A percentile compares a stretch with the other conserved stretches of the same genome.
phyloP scores from a whole-genome alignment of 1,284 basidiomycete species.

The Leccinum fallax region DNA sequence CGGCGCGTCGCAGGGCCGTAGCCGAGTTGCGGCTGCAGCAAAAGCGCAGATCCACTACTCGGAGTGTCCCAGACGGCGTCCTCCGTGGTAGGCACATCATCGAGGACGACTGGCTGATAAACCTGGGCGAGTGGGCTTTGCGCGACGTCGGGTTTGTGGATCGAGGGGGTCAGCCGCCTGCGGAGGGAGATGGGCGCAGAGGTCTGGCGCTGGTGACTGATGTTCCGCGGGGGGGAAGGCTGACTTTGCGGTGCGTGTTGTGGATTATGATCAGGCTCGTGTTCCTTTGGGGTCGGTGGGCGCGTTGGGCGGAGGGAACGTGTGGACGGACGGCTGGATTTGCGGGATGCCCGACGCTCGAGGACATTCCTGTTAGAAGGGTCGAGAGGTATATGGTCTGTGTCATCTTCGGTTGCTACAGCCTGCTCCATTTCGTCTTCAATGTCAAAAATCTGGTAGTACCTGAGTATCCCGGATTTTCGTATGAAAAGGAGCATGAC shows the following conservation, averaged over 20 bases:
- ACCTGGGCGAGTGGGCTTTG: slow-evolving; percentile 69
- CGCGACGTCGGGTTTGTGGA: slow-evolving; percentile 45
- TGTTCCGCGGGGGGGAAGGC: slow-evolving; percentile 14
- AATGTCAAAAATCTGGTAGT: slow-evolving; percentile 75
- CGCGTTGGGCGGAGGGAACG: slow-evolving; percentile 23
- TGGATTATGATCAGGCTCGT: slow-evolving; percentile 1
- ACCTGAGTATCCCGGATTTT: slow-evolving; percentile 1
- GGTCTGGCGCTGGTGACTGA: slow-evolving; percentile 14
- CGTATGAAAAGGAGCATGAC: slow-evolving; percentile 27
- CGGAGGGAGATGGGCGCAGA: slow-evolving; percentile 39
- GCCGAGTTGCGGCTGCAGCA: slow-evolving; percentile 36
- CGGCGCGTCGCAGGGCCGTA: slow-evolving; percentile 63
- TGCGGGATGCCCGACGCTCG: slow-evolving; percentile 36
- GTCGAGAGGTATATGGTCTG: slow-evolving; percentile 13
- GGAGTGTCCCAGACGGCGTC: slow-evolving; percentile 23
- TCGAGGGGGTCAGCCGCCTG: slow-evolving; percentile 49
- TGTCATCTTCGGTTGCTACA: slow-evolving; percentile 12
- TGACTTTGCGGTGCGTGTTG: slow-evolving; percentile 7
- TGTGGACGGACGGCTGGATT: slow-evolving; percentile 35
- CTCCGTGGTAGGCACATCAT: slow-evolving; percentile 45
- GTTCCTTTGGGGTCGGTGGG: slow-evolving; percentile 27
- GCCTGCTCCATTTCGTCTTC: slow-evolving; percentile 35
- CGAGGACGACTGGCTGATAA: slow-evolving; percentile 65
- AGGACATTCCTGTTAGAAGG: slow-evolving; percentile 12
- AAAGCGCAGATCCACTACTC: slow-evolving; percentile 15